Conservation (phyloP, 108 stramenopile genomes). For the Discostella pseudostelligera region DNA sequence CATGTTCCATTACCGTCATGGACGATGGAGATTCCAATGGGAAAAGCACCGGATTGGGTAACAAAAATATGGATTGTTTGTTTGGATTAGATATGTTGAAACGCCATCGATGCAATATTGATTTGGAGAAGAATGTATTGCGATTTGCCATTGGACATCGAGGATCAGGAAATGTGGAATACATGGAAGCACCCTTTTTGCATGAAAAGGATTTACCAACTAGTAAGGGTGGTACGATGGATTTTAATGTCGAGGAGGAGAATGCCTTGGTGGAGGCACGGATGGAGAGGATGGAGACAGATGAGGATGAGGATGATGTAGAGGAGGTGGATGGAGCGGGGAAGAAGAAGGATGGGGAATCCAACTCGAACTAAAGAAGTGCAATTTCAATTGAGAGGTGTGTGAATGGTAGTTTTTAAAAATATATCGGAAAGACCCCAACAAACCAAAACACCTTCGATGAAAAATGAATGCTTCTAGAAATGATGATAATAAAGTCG, state of each 20-base stretch:
- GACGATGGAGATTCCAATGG: conserved; percentile 48
- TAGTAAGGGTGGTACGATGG: conserved; percentile 80
- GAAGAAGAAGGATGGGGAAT: conserved; percentile 3
- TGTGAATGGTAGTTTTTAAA: too few species aligned
- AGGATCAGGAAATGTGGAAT: conserved; percentile 1
- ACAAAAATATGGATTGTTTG: conserved; percentile 93
- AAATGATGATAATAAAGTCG: not conserved
- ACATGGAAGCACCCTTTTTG: conserved; percentile 69
- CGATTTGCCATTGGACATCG: conserved; percentile 44
- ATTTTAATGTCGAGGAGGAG: conserved; percentile 67
- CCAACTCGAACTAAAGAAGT: too few species aligned
- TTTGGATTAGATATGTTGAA: conserved; percentile 97
- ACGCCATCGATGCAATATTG: conserved; percentile 89
- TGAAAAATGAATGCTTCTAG: too few species aligned
- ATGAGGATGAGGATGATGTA: conserved; percentile 20
- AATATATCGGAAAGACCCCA: too few species aligned
- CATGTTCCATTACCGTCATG: conserved; percentile 69
- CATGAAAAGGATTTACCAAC: conserved; percentile 85
- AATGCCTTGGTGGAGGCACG: conserved; percentile 51
- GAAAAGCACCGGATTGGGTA: conserved; percentile 33
- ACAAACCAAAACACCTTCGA: too few species aligned
- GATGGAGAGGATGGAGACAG: conserved; percentile 37
- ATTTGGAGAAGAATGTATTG: conserved; percentile 70
- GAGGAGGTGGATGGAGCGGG: too few species aligned
- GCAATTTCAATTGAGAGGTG: too few species aligned